Conservation (phyloP, 2,329 filamentous ascomycete species). For the Colletotrichum plurivorum region DNA sequence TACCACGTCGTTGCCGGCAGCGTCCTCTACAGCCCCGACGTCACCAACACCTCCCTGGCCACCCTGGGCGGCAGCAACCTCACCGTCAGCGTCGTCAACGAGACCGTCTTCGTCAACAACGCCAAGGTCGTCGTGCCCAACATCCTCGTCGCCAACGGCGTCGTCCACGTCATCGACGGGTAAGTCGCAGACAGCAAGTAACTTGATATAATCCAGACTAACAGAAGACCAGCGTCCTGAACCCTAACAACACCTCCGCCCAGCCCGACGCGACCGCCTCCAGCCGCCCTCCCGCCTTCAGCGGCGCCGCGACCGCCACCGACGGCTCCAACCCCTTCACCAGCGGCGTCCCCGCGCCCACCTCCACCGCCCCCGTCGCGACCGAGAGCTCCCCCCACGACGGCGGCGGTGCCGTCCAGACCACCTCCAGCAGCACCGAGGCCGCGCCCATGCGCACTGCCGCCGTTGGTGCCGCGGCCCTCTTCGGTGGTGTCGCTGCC, state of each 20-base stretch:
- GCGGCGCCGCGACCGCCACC: constrained; percentile 63
- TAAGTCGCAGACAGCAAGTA: constrained; percentile 46
- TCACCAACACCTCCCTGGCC: constrained; percentile 41
- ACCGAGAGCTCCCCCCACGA: constrained; percentile 43
- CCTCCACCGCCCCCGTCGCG: constrained; percentile 52
- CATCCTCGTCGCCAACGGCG: constrained; percentile 67
- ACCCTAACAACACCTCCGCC: constrained; percentile 64
- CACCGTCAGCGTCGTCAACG: constrained; percentile 56
- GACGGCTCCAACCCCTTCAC: constrained; percentile 67
- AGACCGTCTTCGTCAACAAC: constrained; percentile 60
- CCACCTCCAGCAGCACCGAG: constrained; percentile 51
- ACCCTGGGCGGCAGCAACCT: constrained; percentile 44
- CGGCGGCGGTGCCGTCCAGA: constrained; percentile 33
- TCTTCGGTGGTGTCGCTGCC: constrained; percentile 61
- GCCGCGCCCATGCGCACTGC: constrained; percentile 51
- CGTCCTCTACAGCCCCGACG: constrained; percentile 64
- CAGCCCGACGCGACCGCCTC: constrained; percentile 57
- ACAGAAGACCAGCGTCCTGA: constrained; percentile 63
- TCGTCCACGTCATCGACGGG: constrained; percentile 71
- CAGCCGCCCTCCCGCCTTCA: constrained; percentile 67
- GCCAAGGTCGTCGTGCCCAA: constrained; percentile 65
- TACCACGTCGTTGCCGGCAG: constrained; percentile 75
- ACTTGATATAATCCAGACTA: background rate
- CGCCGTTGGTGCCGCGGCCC: constrained; percentile 59
- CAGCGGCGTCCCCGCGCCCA: constrained; percentile 62